Percentiles rank a stretch among this genome's conserved stretches.
These are phyloP conservation scores for Mikania micrantha DNA, from an alignment of 129 eudicot species.

Conservation along the genomic window DNA sequence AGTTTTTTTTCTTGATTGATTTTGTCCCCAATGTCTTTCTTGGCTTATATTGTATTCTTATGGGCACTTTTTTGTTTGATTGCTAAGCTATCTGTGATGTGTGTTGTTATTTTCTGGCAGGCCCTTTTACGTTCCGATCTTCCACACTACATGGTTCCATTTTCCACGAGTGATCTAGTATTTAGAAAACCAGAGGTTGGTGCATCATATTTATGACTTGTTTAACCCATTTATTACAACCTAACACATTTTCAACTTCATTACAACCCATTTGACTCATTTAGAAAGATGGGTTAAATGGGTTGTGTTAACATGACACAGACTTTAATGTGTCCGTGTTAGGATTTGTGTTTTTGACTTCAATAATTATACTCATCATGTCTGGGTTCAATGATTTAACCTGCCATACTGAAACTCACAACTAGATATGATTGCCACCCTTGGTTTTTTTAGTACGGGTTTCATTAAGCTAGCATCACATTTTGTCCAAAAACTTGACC, in stretches of 20 bases:
- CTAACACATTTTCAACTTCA: too few relatives aligned
- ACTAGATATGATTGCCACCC: too few relatives aligned
- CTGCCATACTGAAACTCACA: too few relatives aligned
- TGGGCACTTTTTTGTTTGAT: background rate
- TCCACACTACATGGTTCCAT: conserved; percentile 94
- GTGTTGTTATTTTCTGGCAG: conserved; percentile 34
- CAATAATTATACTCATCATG: too few relatives aligned
- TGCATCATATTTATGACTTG: conserved; percentile 7
- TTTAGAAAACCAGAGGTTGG: conserved; percentile 86
- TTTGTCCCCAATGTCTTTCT: background rate
- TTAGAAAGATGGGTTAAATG: too few relatives aligned
- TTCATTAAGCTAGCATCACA: background rate
- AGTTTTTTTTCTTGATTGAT: background rate
- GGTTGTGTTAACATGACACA: too few relatives aligned
- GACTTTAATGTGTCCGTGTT: too few relatives aligned
- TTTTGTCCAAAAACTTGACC: background rate
- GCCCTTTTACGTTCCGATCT: conserved; percentile 91
- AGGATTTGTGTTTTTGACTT: too few relatives aligned
- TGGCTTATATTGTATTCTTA: background rate
- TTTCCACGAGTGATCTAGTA: conserved; percentile 50
- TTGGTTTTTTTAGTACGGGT: too few relatives aligned
- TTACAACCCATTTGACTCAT: too few relatives aligned
- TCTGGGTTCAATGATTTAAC: background rate
- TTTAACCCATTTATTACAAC: too few relatives aligned
- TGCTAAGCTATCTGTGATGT: background rate